phyloP scores from a whole-genome alignment of 306 rosid genomes.

The Cyamopsis tetragonoloba region DNA sequence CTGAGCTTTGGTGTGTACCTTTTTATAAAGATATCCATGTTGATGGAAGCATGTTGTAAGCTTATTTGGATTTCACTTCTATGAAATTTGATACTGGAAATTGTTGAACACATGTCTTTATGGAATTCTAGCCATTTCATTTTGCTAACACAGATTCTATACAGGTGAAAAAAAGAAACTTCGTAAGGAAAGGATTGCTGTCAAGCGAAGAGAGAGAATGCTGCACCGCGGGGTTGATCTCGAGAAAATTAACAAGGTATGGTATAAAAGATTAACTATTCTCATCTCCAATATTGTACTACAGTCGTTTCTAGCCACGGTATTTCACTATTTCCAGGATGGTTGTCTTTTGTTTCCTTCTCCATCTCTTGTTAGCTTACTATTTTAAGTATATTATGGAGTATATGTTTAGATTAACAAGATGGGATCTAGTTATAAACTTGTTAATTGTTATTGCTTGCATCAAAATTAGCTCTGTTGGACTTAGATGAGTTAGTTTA shows the following conservation, averaged over 20 bases:
- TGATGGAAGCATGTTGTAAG: constrained; percentile 3
- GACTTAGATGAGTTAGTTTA: too few species aligned
- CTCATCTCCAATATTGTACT: background rate
- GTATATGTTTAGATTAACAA: background rate
- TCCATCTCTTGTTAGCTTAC: background rate
- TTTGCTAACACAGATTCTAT: constrained; percentile 23
- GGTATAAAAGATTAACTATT: background rate
- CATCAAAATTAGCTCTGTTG: background rate
- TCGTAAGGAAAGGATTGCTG: constrained; percentile 65
- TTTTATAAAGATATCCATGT: background rate
- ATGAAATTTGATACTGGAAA: constrained; percentile 13
- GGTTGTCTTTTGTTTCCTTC: background rate
- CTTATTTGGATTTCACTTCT: background rate
- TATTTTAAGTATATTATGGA: background rate
- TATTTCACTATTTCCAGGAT: background rate
- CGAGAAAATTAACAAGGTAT: constrained; percentile 65
- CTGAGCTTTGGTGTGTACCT: background rate
- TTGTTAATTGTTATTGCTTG: background rate
- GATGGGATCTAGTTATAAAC: too few species aligned
- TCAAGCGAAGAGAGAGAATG: constrained; percentile 76
- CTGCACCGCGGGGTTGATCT: constrained; percentile 73
- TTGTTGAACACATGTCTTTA: too few species aligned
- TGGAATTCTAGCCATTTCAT: background rate
- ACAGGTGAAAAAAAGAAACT: constrained; percentile 81
- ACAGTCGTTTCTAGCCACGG: constrained; percentile 2